Conservation (phyloP, 2,329 filamentous ascomycete species). For the Zopfia rhizophila region DNA sequence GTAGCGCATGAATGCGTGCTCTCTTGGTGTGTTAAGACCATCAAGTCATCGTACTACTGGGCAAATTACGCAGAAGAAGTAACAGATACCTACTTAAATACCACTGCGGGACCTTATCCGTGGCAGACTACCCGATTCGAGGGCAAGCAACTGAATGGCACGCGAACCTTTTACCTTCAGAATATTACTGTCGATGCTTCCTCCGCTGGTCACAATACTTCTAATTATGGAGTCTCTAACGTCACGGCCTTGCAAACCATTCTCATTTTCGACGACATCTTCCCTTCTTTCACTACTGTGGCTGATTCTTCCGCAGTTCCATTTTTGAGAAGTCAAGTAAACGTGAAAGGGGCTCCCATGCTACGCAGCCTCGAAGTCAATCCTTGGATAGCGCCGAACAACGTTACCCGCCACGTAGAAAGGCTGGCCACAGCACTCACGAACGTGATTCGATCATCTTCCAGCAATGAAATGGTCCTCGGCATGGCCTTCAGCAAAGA, state of each 20-base stretch:
- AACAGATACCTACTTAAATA: slow-evolving; percentile 12
- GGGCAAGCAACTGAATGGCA: background rate
- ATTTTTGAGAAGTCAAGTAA: slow-evolving; percentile 2
- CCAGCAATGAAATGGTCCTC: slow-evolving; percentile 1
- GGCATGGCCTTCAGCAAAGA: slow-evolving; percentile 25
- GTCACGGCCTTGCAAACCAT: slow-evolving; percentile 11
- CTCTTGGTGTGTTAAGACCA: slow-evolving; percentile 40
- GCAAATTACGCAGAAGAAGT: slow-evolving; percentile 34
- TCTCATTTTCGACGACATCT: slow-evolving; percentile 8
- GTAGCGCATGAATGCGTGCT: slow-evolving; percentile 33
- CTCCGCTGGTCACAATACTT: background rate
- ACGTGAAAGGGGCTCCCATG: background rate
- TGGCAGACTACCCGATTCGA: slow-evolving; percentile 15
- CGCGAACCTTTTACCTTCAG: no score
- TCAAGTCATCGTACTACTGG: slow-evolving; percentile 31
- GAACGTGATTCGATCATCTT: slow-evolving; percentile 26
- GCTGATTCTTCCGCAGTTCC: slow-evolving; percentile 2
- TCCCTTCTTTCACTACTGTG: slow-evolving; percentile 19
- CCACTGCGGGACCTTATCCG: slow-evolving; percentile 14
- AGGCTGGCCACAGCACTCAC: slow-evolving; percentile 31
- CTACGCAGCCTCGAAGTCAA: slow-evolving; percentile 18
- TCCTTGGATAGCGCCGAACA: slow-evolving; percentile 32
- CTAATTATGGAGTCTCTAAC: slow-evolving; percentile 20
- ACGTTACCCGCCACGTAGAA: slow-evolving; percentile 33
- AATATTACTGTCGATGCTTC: slow-evolving; percentile 23